These are phyloP conservation scores for Tricholoma sp. DNA, from an alignment of 768 basidiomycete genomes.

Conservation along the genomic window DNA sequence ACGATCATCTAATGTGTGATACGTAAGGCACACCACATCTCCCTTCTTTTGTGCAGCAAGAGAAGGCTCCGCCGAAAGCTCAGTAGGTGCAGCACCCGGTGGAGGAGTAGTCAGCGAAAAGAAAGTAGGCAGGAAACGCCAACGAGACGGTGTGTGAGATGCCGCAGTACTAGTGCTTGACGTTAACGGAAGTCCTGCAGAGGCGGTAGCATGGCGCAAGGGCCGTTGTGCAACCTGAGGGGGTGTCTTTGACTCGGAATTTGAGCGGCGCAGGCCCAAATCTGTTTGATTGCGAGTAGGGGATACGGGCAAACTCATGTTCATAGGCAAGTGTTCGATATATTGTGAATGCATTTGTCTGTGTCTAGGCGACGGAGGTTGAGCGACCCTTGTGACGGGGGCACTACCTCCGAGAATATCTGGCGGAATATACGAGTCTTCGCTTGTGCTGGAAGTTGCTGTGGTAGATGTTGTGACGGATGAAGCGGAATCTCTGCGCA, in stretches of 20 bases:
- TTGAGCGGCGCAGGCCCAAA: background rate
- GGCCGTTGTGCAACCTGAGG: background rate
- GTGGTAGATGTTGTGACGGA: conserved; percentile 21
- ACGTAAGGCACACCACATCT: conserved; percentile 68
- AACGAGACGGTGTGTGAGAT: conserved; percentile 25
- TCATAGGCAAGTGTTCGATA: background rate
- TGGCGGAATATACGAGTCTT: conserved; percentile 18
- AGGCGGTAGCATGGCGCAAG: background rate
- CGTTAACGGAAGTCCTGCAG: conserved; percentile 10
- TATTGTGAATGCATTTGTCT: background rate
- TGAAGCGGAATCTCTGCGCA: conserved; percentile 30
- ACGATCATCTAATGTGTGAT: conserved; percentile 70
- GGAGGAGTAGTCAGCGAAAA: conserved; percentile 29
- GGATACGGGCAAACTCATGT: background rate
- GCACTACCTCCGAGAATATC: background rate
- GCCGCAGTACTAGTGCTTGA: conserved; percentile 7
- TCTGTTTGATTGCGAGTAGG: background rate
- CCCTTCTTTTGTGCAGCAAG: conserved; percentile 44
- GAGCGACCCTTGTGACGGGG: background rate
- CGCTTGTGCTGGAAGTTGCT: conserved; percentile 13
- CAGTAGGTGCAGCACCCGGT: conserved; percentile 14
- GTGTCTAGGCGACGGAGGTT: background rate
- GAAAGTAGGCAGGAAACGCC: conserved; percentile 51
- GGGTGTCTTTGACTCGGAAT: background rate
- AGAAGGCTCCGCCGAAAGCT: conserved; percentile 10